Evolutionary conservation across 2,329 filamentous ascomycete species (phyloP).

Genomic region (Elsinoe australis): DNA sequence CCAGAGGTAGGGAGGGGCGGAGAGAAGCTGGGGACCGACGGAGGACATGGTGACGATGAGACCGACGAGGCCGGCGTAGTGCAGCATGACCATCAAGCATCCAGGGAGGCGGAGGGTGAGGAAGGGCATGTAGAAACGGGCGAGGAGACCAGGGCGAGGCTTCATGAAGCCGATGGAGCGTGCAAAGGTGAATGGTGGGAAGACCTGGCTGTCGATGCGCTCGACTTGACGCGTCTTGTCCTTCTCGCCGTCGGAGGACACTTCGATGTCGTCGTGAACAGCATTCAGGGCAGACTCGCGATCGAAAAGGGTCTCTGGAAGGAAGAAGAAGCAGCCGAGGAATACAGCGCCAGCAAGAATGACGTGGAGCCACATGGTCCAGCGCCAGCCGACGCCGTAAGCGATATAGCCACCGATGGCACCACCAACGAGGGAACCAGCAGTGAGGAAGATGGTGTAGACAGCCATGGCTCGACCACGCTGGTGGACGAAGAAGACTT

Average conservation of each 20-base stretch:
- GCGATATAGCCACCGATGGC: constrained; percentile 38
- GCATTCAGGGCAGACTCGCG: constrained; percentile 24
- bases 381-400: constrained; percentile 29
- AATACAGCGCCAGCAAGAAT: constrained; percentile 31
- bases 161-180: constrained; percentile 32
- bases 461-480: constrained; percentile 38
- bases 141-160: constrained; percentile 30
- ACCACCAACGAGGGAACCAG: constrained; percentile 34
- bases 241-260: constrained; percentile 22
- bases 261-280: constrained; percentile 21
- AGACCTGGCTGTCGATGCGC: constrained; percentile 18
- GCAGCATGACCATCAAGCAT: constrained; percentile 36
- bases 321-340: constrained; percentile 31
- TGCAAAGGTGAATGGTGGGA: constrained; percentile 28
- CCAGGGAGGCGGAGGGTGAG: constrained; percentile 34
- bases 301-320: constrained; percentile 36
- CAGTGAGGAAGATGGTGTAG: constrained; percentile 35
- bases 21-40: constrained; percentile 33
- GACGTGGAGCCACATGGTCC: constrained; percentile 38
- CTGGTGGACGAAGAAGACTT: constrained; percentile 38
- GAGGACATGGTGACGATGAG: constrained; percentile 35
- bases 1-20: constrained; percentile 37
- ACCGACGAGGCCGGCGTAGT: constrained; percentile 38
- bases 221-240: constrained; percentile 23
- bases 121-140: constrained; percentile 34